phyloP scores from a whole-genome alignment of 495 filamentous ascomycete genomes.

The Penicillium macrosclerotiorum region DNA sequence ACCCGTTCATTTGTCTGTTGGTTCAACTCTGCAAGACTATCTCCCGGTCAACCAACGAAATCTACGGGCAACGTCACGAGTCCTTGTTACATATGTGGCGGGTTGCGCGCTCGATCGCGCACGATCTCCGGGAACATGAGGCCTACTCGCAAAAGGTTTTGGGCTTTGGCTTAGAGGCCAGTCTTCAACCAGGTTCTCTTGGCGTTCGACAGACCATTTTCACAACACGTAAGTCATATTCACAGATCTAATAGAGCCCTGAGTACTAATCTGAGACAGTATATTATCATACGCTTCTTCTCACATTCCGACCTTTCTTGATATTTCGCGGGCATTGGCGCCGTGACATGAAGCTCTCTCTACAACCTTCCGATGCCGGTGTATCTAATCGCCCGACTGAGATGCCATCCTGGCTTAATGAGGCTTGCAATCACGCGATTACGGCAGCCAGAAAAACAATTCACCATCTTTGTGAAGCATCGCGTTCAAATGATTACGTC shows the following conservation, averaged over 20 bases:
- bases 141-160: slow-evolving; percentile 27
- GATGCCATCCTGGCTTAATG: slow-evolving; percentile 41
- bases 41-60: slow-evolving; percentile 33
- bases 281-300: slow-evolving; percentile 40
- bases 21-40: slow-evolving; percentile 33
- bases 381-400: slow-evolving; percentile 25
- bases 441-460: slow-evolving; percentile 38
- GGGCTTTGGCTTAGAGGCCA: slow-evolving; percentile 34
- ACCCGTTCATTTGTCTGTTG: slow-evolving; percentile 35
- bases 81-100: slow-evolving; percentile 46
- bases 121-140: slow-evolving; percentile 35
- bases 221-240: slow-evolving; percentile 30
- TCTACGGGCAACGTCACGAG: slow-evolving; percentile 41
- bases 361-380: slow-evolving; percentile 1
- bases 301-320: slow-evolving; percentile 46
- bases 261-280: slow-evolving; percentile 21
- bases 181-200: slow-evolving; percentile 28
- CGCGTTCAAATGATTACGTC: slow-evolving; percentile 33
- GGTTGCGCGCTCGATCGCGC: slow-evolving; percentile 36
- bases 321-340: slow-evolving; percentile 45
- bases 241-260: not conserved
- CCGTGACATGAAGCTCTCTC: slow-evolving; percentile 24
- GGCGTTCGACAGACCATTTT: slow-evolving; percentile 40
- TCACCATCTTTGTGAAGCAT: slow-evolving; percentile 35
- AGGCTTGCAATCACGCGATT: slow-evolving; percentile 41